Percentiles rank a stretch among this genome's conserved stretches.
These are phyloP conservation scores for Teratosphaeria pseudoeucalypti DNA, from an alignment of 2,329 filamentous ascomycete genomes.

Conservation along the genomic window DNA sequence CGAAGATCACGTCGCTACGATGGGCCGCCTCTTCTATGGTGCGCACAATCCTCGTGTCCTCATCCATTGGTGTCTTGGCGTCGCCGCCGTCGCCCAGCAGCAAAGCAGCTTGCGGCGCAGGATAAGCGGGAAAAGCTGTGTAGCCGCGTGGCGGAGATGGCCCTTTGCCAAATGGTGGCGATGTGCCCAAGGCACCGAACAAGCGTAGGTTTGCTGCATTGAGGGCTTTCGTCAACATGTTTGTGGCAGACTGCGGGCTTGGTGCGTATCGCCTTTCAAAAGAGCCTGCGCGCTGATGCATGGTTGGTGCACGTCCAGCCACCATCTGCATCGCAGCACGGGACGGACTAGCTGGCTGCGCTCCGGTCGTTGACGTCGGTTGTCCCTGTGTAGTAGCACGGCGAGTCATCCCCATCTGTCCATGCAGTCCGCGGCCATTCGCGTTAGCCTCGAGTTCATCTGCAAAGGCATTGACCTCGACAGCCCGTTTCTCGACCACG, in stretches of 20 bases:
- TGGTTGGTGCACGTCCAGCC: conserved; percentile 51
- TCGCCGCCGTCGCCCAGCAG: conserved; percentile 49
- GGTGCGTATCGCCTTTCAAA: conserved; percentile 71
- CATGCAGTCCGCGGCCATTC: conserved; percentile 35
- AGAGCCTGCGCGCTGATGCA: conserved; percentile 64
- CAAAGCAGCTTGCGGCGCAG: conserved; percentile 58
- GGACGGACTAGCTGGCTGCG: conserved; percentile 54
- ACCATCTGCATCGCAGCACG: conserved; percentile 63
- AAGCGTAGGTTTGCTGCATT: conserved; percentile 77
- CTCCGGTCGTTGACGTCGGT: conserved; percentile 58
- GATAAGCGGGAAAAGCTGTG: conserved; percentile 76
- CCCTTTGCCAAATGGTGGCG: conserved; percentile 44
- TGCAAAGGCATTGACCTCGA: conserved; percentile 94
- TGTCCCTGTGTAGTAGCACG: conserved; percentile 68
- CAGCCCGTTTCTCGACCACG: conserved; percentile 84
- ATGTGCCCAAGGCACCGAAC: conserved; percentile 57
- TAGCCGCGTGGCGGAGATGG: conserved; percentile 68
- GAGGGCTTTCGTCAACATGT: conserved; percentile 87
- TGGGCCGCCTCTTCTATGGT: conserved; percentile 86
- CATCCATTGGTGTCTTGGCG: conserved; percentile 55
- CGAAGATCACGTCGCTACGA: conserved; percentile 89
- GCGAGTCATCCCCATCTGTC: conserved; percentile 56
- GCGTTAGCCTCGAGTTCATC: conserved; percentile 74
- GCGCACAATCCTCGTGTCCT: conserved; percentile 68
- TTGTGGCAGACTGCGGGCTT: conserved; percentile 67